A percentile compares a stretch with the other conserved stretches of the same genome.
These are phyloP conservation scores for Sarocladiaceae sp. DNA, from an alignment of 2,329 filamentous ascomycete genomes.

Conservation along the genomic window DNA sequence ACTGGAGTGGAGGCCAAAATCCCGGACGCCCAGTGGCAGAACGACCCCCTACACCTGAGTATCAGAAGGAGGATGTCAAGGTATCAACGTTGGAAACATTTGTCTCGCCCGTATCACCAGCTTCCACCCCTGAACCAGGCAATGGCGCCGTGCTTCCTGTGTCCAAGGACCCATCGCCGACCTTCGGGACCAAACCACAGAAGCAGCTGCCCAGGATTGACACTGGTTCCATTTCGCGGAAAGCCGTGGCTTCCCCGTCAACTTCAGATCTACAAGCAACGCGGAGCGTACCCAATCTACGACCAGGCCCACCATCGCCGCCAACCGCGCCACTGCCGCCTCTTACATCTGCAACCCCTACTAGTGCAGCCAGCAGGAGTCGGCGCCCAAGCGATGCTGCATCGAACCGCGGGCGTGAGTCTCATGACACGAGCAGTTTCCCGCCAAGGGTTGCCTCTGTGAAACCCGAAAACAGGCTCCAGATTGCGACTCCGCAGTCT, in stretches of 20 bases:
- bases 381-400: slow-evolving; percentile 15
- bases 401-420: slow-evolving; percentile 15
- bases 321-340: slow-evolving; percentile 18
- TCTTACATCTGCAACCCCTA: background rate
- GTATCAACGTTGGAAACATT: slow-evolving; percentile 28
- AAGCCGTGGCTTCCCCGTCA: slow-evolving; percentile 18
- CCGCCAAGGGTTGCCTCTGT: slow-evolving; percentile 27
- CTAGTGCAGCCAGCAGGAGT: background rate
- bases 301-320: slow-evolving; percentile 13
- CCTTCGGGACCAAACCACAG: slow-evolving; percentile 7
- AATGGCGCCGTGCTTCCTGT: background rate
- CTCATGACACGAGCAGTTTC: slow-evolving; percentile 19
- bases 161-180: slow-evolving; percentile 12
- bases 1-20: slow-evolving; percentile 15
- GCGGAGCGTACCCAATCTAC: slow-evolving; percentile 19
- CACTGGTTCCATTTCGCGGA: slow-evolving; percentile 18
- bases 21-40: slow-evolving; percentile 21
- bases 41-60: slow-evolving; percentile 44
- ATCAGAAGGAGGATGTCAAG: slow-evolving; percentile 36
- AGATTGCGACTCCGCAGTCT: slow-evolving; percentile 15
- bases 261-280: slow-evolving; percentile 17
- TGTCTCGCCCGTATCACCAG: slow-evolving; percentile 38
- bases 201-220: slow-evolving; percentile 14
- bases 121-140: slow-evolving; percentile 34
- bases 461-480: slow-evolving; percentile 17